Conservation (phyloP, 345 rosid species). For the Salix brachista region DNA sequence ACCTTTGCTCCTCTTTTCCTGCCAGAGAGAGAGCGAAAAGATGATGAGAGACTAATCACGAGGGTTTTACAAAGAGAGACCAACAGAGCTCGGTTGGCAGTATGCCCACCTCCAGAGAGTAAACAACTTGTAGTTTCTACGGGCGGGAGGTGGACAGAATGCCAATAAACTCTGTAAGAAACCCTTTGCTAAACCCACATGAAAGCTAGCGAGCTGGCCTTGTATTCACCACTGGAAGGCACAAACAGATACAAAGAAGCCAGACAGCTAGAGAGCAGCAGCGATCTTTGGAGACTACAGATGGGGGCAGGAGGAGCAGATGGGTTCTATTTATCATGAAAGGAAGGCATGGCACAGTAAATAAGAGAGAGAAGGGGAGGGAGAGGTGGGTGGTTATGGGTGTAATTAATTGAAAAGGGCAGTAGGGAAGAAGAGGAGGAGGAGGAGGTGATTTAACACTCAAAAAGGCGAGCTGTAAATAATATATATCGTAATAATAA, state of each 20-base stretch:
- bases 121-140: not conserved
- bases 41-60: conserved; percentile 25
- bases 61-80: conserved; percentile 80
- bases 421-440: not conserved
- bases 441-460: not conserved
- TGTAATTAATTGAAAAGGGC: conserved; percentile 31
- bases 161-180: conserved; percentile 86
- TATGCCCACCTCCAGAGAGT: conserved; percentile 70
- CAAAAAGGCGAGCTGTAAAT: conserved; percentile 4
- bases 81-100: conserved; percentile 82
- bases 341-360: conserved; percentile 23
- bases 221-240: conserved; percentile 10
- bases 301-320: conserved; percentile 23
- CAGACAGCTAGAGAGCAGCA: not conserved
- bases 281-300: not conserved
- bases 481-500: not conserved
- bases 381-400: conserved; percentile 20
- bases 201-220: conserved; percentile 28
- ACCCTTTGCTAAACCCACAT: conserved; percentile 82
- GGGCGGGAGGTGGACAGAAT: conserved; percentile 98
- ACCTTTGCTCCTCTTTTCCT: not conserved
- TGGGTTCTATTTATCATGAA: conserved; percentile 36
- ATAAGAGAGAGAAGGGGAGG: conserved; percentile 36
- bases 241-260: not conserved
- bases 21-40: not conserved